Evolutionary conservation across 129 eudicot genomes (phyloP).

Genomic region (Mikania micrantha): DNA sequence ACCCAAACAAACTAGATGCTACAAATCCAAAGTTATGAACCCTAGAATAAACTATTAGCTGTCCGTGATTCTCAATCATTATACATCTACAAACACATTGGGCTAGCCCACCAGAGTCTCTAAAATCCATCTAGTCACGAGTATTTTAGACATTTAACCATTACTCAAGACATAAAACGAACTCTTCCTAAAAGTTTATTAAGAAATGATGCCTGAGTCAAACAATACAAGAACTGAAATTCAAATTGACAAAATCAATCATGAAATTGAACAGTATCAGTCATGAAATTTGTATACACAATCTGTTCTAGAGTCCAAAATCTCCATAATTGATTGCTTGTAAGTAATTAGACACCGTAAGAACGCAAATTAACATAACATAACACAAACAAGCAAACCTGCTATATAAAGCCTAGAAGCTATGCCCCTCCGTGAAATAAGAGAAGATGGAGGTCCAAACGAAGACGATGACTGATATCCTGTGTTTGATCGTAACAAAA

Average conservation of each 20-base stretch:
- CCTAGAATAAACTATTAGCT: neutral
- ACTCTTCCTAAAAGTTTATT: neutral
- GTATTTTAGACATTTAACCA: neutral
- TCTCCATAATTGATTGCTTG: neutral
- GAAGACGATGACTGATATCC: conserved; percentile 16
- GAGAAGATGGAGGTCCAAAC: conserved; percentile 19
- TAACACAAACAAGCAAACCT: conserved; percentile 31
- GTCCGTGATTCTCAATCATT: neutral
- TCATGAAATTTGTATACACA: neutral
- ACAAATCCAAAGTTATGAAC: neutral
- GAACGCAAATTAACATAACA: neutral
- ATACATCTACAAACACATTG: neutral
- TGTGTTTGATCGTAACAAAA: conserved; percentile 26
- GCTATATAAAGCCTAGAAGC: conserved; percentile 84
- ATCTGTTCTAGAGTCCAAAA: neutral
- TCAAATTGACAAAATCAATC: neutral
- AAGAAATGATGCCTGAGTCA: neutral
- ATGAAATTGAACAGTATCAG: neutral
- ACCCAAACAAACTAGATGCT: neutral
- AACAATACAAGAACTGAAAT: neutral
- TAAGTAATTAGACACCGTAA: neutral
- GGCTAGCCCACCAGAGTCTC: neutral
- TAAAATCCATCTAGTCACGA: neutral
- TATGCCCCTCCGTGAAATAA: conserved; percentile 64
- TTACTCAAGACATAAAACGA: too few species aligned